phyloP scores from a whole-genome alignment of 75 land plant species.

The Selaginella moellendorffii region DNA sequence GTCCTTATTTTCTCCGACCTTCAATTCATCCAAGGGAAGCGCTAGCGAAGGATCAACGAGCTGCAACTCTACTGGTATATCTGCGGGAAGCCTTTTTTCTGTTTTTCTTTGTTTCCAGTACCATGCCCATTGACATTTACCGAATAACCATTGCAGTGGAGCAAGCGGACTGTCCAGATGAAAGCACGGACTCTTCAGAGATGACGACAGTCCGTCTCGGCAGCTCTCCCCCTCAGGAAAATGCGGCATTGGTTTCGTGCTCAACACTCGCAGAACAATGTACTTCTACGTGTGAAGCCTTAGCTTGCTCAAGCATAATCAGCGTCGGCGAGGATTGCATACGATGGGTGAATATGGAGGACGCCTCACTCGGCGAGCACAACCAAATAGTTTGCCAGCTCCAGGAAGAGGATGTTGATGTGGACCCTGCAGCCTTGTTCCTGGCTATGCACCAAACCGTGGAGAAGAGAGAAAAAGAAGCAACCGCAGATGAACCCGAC shows the following conservation, averaged over 20 bases:
- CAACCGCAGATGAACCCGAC: slow-evolving; percentile 10
- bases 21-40: background rate
- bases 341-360: background rate
- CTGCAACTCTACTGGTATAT: background rate
- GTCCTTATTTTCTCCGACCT: background rate
- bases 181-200: background rate
- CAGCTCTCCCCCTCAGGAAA: background rate
- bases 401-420: background rate
- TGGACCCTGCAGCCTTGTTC: background rate
- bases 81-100: no score
- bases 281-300: background rate
- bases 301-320: background rate
- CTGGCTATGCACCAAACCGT: background rate
- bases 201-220: background rate
- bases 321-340: background rate
- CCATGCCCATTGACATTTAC: no score
- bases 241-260: background rate
- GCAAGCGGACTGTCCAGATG: background rate
- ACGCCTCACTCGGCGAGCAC: background rate
- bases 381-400: background rate
- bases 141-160: no score
- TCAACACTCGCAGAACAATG: no score
- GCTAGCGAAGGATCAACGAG: background rate
- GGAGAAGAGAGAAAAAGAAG: slow-evolving; percentile 2
- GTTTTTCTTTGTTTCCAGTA: no score